Conservation (phyloP, 768 basidiomycete species). For the Paxillus involutus region DNA sequence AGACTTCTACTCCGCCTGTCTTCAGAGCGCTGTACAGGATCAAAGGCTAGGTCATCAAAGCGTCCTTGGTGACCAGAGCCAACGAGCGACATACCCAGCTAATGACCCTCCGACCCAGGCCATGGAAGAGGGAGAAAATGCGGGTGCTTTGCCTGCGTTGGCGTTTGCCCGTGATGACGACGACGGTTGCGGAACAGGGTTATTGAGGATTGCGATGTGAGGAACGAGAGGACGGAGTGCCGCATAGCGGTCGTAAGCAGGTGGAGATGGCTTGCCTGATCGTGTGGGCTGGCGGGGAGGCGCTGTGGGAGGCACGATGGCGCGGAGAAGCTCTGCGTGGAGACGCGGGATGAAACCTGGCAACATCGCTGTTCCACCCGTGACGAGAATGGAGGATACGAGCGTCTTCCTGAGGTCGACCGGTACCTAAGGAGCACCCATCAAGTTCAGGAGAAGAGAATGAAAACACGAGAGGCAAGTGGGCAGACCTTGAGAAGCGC, state of each 20-base stretch:
- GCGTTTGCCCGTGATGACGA: constrained; percentile 50
- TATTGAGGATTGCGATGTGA: constrained; percentile 82
- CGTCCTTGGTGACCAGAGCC: not conserved
- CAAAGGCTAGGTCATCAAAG: not conserved
- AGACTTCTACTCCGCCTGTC: constrained; percentile 79
- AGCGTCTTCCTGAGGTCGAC: constrained; percentile 87
- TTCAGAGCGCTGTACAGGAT: constrained; percentile 65
- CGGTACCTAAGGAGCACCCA: constrained; percentile 58
- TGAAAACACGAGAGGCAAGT: not conserved
- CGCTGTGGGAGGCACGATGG: constrained; percentile 44
- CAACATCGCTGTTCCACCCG: constrained; percentile 88
- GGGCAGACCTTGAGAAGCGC: constrained; percentile 67
- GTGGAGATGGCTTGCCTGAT: constrained; percentile 40
- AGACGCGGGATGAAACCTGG: constrained; percentile 92
- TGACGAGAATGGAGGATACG: constrained; percentile 80
- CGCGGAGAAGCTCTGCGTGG: constrained; percentile 71
- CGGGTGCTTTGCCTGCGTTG: constrained; percentile 83
- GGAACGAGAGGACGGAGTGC: constrained; percentile 67
- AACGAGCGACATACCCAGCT: constrained; percentile 67
- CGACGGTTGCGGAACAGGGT: constrained; percentile 62
- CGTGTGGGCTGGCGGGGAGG: constrained; percentile 36
- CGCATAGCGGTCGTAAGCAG: constrained; percentile 73
- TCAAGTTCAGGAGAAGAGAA: not conserved
- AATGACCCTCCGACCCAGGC: constrained; percentile 94
- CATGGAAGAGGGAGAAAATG: constrained; percentile 77